Evolutionary conservation across 495 filamentous ascomycete genomes (phyloP), one percentile per base, ranked within the genome.

Genomic region (Aspergillus avenaceus): DNA sequence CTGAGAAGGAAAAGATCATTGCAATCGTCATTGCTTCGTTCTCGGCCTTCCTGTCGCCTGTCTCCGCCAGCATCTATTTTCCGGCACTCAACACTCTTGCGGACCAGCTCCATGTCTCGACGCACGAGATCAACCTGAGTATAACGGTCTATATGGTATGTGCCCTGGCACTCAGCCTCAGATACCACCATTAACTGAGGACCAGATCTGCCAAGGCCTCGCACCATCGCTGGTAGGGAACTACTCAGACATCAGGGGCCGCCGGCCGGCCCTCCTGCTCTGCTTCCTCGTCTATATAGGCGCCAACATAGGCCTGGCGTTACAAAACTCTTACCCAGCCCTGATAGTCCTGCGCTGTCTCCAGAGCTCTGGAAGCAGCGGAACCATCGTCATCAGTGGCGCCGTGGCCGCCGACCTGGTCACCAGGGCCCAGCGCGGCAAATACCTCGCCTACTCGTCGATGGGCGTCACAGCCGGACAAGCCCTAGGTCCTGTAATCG

Each of bases 31-130:
- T 88, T 76, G 79, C 81, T 13, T 78, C 81, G 21, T 73, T 75
- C 44, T 80, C 80, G 9, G 77, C 80, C 29, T 85, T 88, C 55
- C 80, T 88, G 61, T 87, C 84, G 0, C 85, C 86, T 1, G 74
- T 89, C 22, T 85, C 84, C 0, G 82, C 84, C 18, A 84, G 83
- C 56, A 88, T 88, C 32, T 90, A 90, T 62, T 88, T 88, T 45
- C 87, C 87, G 1, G 85, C 84, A 3, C 66, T 91, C 31, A 81
- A 79, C 45, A 62, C 79, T n/a, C 56, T 88, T 8, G 68, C 84
- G 0, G 45, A 50, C 3, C 78, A 87, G 42, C 70, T 88, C 8
- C 55, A 76, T 36, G 83, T 88, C 0, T 79, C 83, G 0, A 66
- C 75, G 32, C 71, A 67, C 2, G 66, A 84, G 50, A 85, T 89